These are phyloP conservation scores for Euphorbia pulcherrima DNA, from an alignment of 345 rosid genomes.

Conservation along the genomic window DNA sequence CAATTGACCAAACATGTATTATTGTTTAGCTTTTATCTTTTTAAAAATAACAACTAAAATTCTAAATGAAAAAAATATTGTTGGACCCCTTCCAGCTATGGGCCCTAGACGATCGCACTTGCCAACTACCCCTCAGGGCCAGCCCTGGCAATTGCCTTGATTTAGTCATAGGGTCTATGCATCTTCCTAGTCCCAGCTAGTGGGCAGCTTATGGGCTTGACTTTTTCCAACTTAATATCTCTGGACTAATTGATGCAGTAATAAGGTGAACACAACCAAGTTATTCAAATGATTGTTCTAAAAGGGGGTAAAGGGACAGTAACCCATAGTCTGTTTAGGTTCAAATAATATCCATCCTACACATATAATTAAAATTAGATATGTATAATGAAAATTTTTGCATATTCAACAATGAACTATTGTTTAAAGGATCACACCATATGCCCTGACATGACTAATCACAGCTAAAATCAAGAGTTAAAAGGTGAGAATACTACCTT, in stretches of 20 bases:
- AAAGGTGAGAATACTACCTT: slow-evolving; percentile 36
- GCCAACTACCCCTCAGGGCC: no score
- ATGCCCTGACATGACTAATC: background rate
- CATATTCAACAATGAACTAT: background rate
- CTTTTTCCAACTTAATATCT: background rate
- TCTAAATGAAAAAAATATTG: no score
- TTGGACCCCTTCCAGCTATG: no score
- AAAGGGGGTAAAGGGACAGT: background rate
- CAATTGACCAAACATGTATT: no score
- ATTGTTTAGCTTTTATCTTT: no score
- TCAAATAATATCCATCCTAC: no score
- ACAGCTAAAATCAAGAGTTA: background rate
- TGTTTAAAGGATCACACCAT: background rate
- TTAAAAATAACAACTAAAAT: no score
- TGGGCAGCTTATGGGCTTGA: background rate
- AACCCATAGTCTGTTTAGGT: no score
- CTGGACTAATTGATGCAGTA: background rate
- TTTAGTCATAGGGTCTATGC: background rate
- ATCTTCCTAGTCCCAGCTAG: background rate
- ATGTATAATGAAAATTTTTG: background rate
- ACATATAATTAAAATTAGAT: no score
- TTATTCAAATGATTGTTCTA: background rate
- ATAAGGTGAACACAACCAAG: no score
- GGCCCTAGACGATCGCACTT: no score
- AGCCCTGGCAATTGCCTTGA: no score